These are phyloP conservation scores for Cladophialophora psammophila DNA, from an alignment of 2,329 filamentous ascomycete species.

Conservation along the genomic window DNA sequence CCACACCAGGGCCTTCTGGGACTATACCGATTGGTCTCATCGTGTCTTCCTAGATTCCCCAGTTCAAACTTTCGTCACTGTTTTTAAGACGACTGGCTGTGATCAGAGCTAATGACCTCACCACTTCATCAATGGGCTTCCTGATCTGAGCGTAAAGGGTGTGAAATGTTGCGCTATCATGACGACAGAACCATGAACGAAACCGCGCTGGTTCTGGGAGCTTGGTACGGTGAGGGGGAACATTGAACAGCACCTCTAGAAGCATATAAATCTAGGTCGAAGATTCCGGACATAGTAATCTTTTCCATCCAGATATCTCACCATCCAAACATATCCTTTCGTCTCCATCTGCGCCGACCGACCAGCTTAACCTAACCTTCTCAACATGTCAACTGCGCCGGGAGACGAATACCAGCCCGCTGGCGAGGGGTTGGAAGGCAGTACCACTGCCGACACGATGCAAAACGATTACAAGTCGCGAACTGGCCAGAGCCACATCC, in stretches of 20 bases:
- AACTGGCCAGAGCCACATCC: conserved; percentile 55
- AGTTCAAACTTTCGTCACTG: conserved; percentile 11
- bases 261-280: conserved; percentile 6
- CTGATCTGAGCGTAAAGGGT: not conserved
- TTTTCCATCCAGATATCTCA: not conserved
- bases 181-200: conserved; percentile 16
- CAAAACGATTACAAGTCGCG: conserved; percentile 58
- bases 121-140: not conserved
- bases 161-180: conserved; percentile 6
- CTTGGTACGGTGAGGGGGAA: not conserved
- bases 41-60: not conserved
- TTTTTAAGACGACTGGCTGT: not conserved
- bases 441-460: conserved; percentile 31
- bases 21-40: not conserved
- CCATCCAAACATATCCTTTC: not conserved
- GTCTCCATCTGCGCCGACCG: not conserved
- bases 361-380: not conserved
- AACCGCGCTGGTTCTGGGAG: not conserved
- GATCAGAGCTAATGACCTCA: conserved; percentile 24
- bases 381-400: conserved; percentile 32
- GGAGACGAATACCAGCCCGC: conserved; percentile 30
- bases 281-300: not conserved
- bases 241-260: not conserved
- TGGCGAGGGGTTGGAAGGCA: conserved; percentile 27
- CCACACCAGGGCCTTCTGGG: not conserved